phyloP scores from a whole-genome alignment of 2,329 filamentous ascomycete species.

The Pseudocercospora fijiensis region DNA sequence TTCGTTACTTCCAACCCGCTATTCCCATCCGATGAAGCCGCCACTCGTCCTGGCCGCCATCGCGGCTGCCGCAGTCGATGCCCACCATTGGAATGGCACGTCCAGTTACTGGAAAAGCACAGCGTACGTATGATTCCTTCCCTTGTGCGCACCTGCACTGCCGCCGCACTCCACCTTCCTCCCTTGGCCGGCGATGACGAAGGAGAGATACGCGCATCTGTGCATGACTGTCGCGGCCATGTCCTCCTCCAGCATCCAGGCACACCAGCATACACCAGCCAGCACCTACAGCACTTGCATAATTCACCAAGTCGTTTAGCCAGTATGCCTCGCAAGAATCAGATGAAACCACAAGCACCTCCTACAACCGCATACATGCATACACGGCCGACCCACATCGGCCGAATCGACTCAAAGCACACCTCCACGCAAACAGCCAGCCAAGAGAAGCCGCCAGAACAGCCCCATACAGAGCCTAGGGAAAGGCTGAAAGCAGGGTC shows the following conservation, averaged over 20 bases:
- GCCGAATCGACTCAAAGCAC: not conserved
- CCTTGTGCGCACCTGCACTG: not conserved
- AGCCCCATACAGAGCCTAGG: not conserved
- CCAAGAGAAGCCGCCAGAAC: not conserved
- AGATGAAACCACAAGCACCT: not conserved
- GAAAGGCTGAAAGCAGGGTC: not conserved
- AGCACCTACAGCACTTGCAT: constrained; percentile 8
- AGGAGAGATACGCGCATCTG: not conserved
- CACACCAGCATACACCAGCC: not conserved
- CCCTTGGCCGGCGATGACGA: not conserved
- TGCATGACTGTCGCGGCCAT: not conserved
- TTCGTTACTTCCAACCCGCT: constrained; percentile 26
- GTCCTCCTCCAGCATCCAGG: not conserved
- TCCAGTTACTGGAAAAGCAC: constrained; percentile 18
- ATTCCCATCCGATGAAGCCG: constrained; percentile 20
- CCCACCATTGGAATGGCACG: constrained; percentile 18
- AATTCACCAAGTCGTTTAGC: not conserved
- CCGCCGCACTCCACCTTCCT: not conserved
- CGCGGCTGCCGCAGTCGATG: constrained; percentile 12
- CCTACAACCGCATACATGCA: not conserved
- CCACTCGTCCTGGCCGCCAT: constrained; percentile 17
- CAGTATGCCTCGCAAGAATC: constrained; percentile 6
- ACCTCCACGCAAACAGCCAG: not conserved
- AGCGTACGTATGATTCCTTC: constrained; percentile 17
- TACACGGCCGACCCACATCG: not conserved